Conservation (phyloP, 2,329 filamentous ascomycete genomes). For the Aspergillus costaricaensis region DNA sequence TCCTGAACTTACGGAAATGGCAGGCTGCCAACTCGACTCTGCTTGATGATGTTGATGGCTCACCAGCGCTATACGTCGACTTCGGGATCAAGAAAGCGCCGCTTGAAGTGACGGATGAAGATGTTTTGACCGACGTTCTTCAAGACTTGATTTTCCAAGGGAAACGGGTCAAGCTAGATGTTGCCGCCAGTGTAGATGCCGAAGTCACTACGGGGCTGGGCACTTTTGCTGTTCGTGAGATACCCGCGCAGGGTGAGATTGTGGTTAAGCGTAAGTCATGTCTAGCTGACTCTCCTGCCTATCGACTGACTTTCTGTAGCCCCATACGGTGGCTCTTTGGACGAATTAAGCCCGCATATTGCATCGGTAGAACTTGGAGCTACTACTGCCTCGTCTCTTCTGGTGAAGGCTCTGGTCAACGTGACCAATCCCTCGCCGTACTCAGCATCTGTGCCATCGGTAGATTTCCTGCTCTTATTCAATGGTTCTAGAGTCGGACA, state of each 20-base stretch:
- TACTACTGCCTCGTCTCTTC: conserved; percentile 71
- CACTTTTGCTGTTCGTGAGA: conserved; percentile 74
- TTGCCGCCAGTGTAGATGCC: conserved; percentile 80
- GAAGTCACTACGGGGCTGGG: conserved; percentile 81
- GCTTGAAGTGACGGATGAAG: conserved; percentile 76
- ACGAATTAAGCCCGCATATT: conserved; percentile 63
- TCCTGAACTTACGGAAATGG: conserved; percentile 78
- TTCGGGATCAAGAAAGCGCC: conserved; percentile 78
- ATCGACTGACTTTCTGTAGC: conserved; percentile 49
- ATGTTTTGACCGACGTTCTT: conserved; percentile 79
- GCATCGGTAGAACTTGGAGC: conserved; percentile 71
- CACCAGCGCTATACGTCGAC: conserved; percentile 69
- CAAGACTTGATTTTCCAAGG: conserved; percentile 75
- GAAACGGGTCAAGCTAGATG: conserved; percentile 67
- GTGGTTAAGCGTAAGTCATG: conserved; percentile 86
- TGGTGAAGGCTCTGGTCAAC: conserved; percentile 71
- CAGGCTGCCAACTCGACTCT: conserved; percentile 80
- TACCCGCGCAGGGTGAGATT: conserved; percentile 81
- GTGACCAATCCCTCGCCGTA: conserved; percentile 91
- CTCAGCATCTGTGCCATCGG: conserved; percentile 75
- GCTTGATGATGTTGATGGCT: conserved; percentile 59
- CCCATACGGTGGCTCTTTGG: conserved; percentile 56
- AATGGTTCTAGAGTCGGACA: conserved; percentile 76
- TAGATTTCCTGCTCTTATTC: conserved; percentile 73
- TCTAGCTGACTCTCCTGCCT: conserved; percentile 21